Base-by-base conservation (phyloP, 2,329 filamentous ascomycete species). In the Alternaria panax region DNA sequence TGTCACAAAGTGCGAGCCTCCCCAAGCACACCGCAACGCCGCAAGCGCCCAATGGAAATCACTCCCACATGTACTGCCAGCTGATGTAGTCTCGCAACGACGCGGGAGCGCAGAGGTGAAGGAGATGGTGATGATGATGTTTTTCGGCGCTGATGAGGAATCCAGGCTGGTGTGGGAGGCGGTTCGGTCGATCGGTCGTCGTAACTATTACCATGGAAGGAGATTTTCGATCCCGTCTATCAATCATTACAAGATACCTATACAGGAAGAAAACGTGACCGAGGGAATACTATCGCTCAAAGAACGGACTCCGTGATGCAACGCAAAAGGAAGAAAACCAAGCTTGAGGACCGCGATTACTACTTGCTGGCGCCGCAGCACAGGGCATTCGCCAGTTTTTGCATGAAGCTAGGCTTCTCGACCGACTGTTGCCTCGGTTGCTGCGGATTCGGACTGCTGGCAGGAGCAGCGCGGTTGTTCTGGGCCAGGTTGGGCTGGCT, bases 321-420 rank as follows among this genome's bases (percentile, higher is more conserved):
- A 70, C 67, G 64, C 61, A 69, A 71, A 69, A 60, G 48, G 58
- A 64, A 64, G 53, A 59, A 60, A 62, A 57, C 63, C 58, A 60
- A 57, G 66, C 63, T 52, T 52, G 59, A 45, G 51, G 55, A 59
- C 60, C 46, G 54, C 60, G 57, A 68, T 72, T 56, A 71, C 66
- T 68, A 66, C 59, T 63, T 75, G 59, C 72, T 72, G 50, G 66
- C 72, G 41, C 75, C 92, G 81, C 94, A 98, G 87, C 94, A 98
- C 59, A 97, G 84, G 60, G 88, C 87, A 85, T 95, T 96, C 87
- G 94, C 90, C 77, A 97, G 85, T 84, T 97, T 97, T 82, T 96
- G 91, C 82, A 93, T 89, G 65, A 92, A 91, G 59, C 89, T 90
- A n/a, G 68, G 70, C 66, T 74, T 76, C 77, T 94, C 91, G 67